These are phyloP conservation scores for Tetrapisispora nanseiensis DNA, from an alignment of 805 yeast species.

Conservation along the genomic window DNA sequence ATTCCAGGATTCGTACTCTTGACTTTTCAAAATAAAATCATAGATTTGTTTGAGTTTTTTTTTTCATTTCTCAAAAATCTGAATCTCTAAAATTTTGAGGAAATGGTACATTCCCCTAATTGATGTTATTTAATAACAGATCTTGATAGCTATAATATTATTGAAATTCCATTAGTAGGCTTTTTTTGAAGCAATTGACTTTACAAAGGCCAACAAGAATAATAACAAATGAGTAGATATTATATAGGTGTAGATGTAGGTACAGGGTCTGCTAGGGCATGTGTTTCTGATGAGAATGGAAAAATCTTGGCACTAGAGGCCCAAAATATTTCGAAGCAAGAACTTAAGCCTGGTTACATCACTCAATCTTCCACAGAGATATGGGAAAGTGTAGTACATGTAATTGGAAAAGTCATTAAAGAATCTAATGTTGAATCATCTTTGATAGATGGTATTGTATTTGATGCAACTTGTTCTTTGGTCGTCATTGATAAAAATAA, in stretches of 20 bases:
- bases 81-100: no score
- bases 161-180: no score
- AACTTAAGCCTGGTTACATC: conserved; percentile 60
- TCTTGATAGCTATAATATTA: no score
- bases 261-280: conserved; percentile 96
- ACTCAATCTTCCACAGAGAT: conserved; percentile 87
- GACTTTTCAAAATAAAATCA: no score
- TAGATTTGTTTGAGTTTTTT: no score
- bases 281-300: conserved; percentile 76
- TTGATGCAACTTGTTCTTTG: conserved; percentile 94
- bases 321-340: conserved; percentile 67
- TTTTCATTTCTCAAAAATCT: no score
- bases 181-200: no score
- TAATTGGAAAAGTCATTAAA: conserved; percentile 64
- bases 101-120: no score
- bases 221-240: conserved; percentile 24
- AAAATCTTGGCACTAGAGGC: conserved; percentile 72
- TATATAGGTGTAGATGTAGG: conserved; percentile 90
- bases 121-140: no score
- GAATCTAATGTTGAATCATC: conserved; percentile 65
- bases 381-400: conserved; percentile 79
- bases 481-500: conserved; percentile 62
- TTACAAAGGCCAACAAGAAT: no score
- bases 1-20: no score
- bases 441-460: conserved; percentile 77